Evolutionary conservation across 352 stramenopile species (phyloP), one percentile per base, ranked within the genome.

Genomic region (Aphanomyces astaci): DNA sequence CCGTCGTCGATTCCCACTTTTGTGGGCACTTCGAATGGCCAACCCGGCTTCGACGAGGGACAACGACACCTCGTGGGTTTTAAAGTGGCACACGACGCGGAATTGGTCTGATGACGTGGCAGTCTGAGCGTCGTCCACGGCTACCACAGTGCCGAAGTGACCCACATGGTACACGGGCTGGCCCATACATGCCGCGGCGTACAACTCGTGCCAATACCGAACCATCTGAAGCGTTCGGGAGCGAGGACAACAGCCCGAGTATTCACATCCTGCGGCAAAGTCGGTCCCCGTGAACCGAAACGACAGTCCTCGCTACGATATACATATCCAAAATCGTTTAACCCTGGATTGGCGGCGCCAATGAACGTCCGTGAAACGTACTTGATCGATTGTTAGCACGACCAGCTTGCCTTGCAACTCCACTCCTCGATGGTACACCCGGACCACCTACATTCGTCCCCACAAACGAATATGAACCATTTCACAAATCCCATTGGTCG

Each of bases 221-320:
- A 65, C 11, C 25, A 65, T 46, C 17, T 51, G 36, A n/a, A 65
- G 17, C 39, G 56, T 65, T 1, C 56, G 56, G 10, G 5, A 19
- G 33, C 56, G 56, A 2, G 56, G 56, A 17, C 56, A 65, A 22
- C 56, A 65, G 10, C 56, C 56, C 4, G 56, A 53, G 22, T 39
- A 52, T n/a, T 39, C 56, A 39, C 13, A 39, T 22, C 33, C 46
- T 10, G 32, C 22, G 24, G 15, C 22, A 30, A 39, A 65, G 56
- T 65, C 56, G 56, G 33, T 46, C 10, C n/a, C 56, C 22, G 36
- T 52, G 36, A 65, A 65, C 3, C 56, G 56, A 53, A 65, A 65
- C 9, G 28, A 49, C 11, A 65, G 39, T 5, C 56, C 56, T 19
- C 19, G 25, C 56, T 65, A 43, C 36, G 7, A 15, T 43, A 15